phyloP scores from a whole-genome alignment of 1,139 yeast genomes.

The Taiozyma sp. region DNA sequence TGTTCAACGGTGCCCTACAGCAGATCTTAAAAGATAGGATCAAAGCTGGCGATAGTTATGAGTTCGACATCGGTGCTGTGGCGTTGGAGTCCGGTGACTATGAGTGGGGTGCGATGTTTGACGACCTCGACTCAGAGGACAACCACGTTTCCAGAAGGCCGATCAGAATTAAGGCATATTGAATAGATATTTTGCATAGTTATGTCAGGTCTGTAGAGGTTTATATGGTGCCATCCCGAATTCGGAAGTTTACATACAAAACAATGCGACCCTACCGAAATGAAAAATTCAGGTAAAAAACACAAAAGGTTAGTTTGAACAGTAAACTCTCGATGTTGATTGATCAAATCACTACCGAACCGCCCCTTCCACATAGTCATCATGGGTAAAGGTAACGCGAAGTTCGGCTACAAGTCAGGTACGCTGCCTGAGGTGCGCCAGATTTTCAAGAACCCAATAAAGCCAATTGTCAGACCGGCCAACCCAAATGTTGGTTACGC shows the following conservation, averaged over 20 bases:
- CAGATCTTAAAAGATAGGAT: constrained; percentile 38
- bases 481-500: constrained; percentile 63
- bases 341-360: not conserved
- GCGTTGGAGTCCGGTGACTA: constrained; percentile 67
- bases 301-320: not conserved
- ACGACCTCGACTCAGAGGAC: constrained; percentile 31
- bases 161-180: constrained; percentile 27
- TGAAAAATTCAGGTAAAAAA: not conserved
- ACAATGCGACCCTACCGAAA: not conserved
- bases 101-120: constrained; percentile 74
- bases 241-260: not conserved
- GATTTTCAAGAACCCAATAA: constrained; percentile 60
- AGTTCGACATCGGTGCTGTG: constrained; percentile 47
- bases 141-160: constrained; percentile 31
- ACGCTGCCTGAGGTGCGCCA: constrained; percentile 73
- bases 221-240: not conserved
- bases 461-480: constrained; percentile 46
- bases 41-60: constrained; percentile 36
- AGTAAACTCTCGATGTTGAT: not conserved
- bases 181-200: not conserved
- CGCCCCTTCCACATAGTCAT: not conserved
- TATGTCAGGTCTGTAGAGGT: not conserved
- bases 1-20: constrained; percentile 65
- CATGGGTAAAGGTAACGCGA: constrained; percentile 42
- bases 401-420: constrained; percentile 63